phyloP scores from a whole-genome alignment of 345 rosid genomes.

The Dimocarpus longan region DNA sequence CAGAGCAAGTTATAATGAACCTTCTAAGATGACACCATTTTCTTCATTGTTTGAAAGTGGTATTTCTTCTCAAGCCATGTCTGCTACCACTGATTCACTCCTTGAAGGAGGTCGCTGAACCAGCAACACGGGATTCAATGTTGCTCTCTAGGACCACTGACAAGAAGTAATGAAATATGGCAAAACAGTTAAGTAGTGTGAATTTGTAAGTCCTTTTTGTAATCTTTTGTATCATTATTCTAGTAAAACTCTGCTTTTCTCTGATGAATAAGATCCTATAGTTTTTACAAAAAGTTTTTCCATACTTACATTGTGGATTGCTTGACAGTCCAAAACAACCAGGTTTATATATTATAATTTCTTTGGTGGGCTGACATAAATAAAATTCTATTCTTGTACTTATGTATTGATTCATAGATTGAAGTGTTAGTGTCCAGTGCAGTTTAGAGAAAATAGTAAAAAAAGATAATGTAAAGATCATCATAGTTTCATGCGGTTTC shows the following conservation, averaged over 20 bases:
- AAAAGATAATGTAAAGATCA: too few species aligned
- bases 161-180: background rate
- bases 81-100: background rate
- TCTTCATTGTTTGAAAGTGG: slow-evolving; percentile 1
- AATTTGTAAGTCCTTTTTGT: background rate
- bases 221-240: background rate
- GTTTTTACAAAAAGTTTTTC: background rate
- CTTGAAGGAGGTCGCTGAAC: slow-evolving; percentile 23
- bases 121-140: background rate
- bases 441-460: too few species aligned
- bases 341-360: too few species aligned
- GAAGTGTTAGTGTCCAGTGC: too few species aligned
- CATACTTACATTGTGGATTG: slow-evolving; percentile 30
- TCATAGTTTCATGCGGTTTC: too few species aligned
- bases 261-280: background rate
- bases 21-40: background rate
- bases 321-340: too few species aligned
- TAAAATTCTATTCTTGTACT: too few species aligned
- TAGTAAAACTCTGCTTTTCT: slow-evolving; percentile 25
- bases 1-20: background rate
- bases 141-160: background rate
- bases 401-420: too few species aligned
- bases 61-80: background rate
- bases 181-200: background rate
- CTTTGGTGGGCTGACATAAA: too few species aligned